phyloP scores from a whole-genome alignment of 768 basidiomycete species.

The Suillus decipiens region DNA sequence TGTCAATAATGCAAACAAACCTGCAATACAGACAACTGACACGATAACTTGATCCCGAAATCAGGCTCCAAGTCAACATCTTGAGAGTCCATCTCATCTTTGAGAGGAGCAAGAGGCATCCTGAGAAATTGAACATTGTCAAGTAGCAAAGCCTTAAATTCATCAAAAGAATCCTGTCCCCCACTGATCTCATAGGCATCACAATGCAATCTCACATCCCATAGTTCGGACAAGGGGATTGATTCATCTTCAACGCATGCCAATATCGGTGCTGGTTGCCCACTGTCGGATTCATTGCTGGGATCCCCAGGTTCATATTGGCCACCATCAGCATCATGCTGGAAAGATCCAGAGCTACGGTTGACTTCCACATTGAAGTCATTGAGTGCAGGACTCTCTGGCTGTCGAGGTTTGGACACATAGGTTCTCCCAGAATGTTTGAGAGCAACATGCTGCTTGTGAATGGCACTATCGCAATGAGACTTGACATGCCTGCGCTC shows the following conservation, averaged over 20 bases:
- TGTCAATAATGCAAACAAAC: not conserved
- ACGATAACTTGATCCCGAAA: not conserved
- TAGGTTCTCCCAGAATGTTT: not conserved
- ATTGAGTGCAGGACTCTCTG: not conserved
- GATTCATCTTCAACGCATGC: not conserved
- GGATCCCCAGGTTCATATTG: not conserved
- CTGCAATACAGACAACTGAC: not conserved
- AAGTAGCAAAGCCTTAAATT: not conserved
- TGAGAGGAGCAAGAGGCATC: conserved; percentile 2
- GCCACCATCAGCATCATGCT: not conserved
- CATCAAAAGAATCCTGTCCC: not conserved
- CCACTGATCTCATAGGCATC: not conserved
- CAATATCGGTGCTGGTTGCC: not conserved
- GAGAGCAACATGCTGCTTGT: not conserved
- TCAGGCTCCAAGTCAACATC: not conserved
- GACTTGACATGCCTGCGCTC: not conserved
- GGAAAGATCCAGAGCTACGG: not conserved
- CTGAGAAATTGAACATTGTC: not conserved
- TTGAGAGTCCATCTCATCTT: not conserved
- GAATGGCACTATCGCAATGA: conserved; percentile 3
- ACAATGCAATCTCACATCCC: not conserved
- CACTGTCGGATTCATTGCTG: not conserved
- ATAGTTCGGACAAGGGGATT: not conserved
- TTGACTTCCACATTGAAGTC: conserved; percentile 2
- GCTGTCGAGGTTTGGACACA: not conserved